Evolutionary conservation across 1,139 yeast species (phyloP), one percentile per base, ranked within the genome.

Genomic region (Sugiyamaella sp.): DNA sequence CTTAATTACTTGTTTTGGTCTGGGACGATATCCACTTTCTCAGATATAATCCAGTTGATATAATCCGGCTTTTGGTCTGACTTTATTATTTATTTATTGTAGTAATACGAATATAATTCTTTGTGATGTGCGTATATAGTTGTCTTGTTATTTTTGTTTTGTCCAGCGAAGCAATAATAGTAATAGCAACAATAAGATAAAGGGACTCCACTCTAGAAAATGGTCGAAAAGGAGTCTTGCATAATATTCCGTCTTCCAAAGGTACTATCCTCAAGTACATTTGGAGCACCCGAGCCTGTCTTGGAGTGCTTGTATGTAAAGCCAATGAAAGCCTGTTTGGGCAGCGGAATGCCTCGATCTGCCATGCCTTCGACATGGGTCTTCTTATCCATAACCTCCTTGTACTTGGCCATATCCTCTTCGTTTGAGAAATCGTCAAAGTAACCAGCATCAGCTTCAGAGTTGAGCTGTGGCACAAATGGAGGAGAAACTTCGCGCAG

Each of bases 401-500:
- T 93, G 74, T 95, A 95, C 72, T 93, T 91, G 63, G 93, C 91
- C 98, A 95, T 91, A 71, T 95, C 96, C 53, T 88, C 91, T 66
- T 91, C 98, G 70, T 89, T 95, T 58, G 89, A 90, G 69, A 95
- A 95, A 70, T 95, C 99, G 72, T 95, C 99, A 70, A 95, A 95
- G 73, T 95, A 95, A 1, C 99, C 99, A 0, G 98, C 98, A 73
- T 95, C 99, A 59, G 91, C 95, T 66, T 95, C 99, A 58, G 90
- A 88, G 67, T 93, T 98, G 59, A 95, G 78, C 66, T 95, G 97
- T 1, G 99, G 99, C 25, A 95, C 88, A 71, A 95, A 95, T 24
- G 99, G 99, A 3, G 99, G 97, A 16, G 61, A 55, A 58, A 83
- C 79, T 33, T 73, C 74, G 65, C 97, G 81, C 61, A 95, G 72